Conservation (phyloP, 192 early-diverging fungal species). For the Umbelopsis vinacea region DNA sequence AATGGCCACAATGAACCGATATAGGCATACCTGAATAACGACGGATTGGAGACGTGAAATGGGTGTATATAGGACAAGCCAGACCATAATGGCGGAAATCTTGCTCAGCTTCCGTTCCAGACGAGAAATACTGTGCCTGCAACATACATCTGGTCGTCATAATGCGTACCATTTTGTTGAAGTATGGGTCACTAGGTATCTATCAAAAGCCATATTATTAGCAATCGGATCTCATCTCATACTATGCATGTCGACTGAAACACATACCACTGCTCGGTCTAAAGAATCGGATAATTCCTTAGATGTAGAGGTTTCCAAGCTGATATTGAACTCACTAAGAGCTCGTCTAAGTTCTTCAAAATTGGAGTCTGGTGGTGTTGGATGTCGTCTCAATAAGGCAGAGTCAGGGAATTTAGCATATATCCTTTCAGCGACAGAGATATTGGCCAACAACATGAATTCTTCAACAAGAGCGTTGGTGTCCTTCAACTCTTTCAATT, state of each 20-base stretch:
- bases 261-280: slow-evolving; percentile 72
- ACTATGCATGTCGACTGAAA: not conserved
- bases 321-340: slow-evolving; percentile 60
- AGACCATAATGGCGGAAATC: slow-evolving; percentile 92
- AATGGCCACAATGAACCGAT: not conserved
- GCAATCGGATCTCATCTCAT: too few relatives aligned
- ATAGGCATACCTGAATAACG: slow-evolving; percentile 78
- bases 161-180: slow-evolving; percentile 96
- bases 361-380: slow-evolving; percentile 52
- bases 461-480: slow-evolving; percentile 96
- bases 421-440: slow-evolving; percentile 90
- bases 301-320: slow-evolving; percentile 70
- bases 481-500: slow-evolving; percentile 83
- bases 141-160: slow-evolving; percentile 94
- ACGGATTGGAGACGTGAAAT: slow-evolving; percentile 99
- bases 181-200: slow-evolving; percentile 86
- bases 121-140: slow-evolving; percentile 97
- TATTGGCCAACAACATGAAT: slow-evolving; percentile 98
- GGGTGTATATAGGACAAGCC: slow-evolving; percentile 92
- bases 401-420: slow-evolving; percentile 73
- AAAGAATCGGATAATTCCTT: slow-evolving; percentile 86
- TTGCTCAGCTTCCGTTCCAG: slow-evolving; percentile 68
- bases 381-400: slow-evolving; percentile 79
- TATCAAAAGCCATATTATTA: slow-evolving; percentile 16
- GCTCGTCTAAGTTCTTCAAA: slow-evolving; percentile 65